Percentiles rank a stretch among this genome's conserved stretches.
These are phyloP conservation scores for Extremus antarcticus DNA, from an alignment of 495 filamentous ascomycete genomes.

Conservation along the genomic window DNA sequence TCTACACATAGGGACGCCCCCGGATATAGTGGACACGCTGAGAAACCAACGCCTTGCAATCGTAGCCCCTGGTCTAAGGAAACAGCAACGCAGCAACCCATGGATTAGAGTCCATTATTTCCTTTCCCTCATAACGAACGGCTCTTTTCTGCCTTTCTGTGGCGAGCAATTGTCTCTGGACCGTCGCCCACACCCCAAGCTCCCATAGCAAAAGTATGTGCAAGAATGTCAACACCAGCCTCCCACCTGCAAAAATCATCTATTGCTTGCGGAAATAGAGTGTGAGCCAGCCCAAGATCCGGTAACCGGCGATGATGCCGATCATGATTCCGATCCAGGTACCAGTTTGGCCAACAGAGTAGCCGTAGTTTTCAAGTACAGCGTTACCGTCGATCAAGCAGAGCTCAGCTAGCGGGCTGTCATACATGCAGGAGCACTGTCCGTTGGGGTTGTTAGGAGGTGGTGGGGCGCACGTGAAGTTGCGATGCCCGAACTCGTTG, in stretches of 20 bases:
- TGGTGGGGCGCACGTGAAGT: slow-evolving; percentile 48
- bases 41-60: no score
- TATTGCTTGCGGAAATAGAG: slow-evolving; percentile 22
- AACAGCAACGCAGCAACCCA: no score
- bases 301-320: slow-evolving; percentile 60
- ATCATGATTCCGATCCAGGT: slow-evolving; percentile 68
- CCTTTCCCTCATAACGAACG: not conserved
- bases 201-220: not conserved
- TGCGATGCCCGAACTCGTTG: slow-evolving; percentile 59
- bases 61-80: no score
- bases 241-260: not conserved
- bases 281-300: slow-evolving; percentile 47
- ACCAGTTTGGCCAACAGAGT: slow-evolving; percentile 48
- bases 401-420: slow-evolving; percentile 46
- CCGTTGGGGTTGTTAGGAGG: slow-evolving; percentile 14
- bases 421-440: slow-evolving; percentile 59
- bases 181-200: no score
- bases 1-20: no score
- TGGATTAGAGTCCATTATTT: no score
- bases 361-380: slow-evolving; percentile 58
- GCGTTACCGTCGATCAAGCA: slow-evolving; percentile 58
- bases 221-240: not conserved
- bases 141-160: no score
- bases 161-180: not conserved
- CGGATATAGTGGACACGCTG: no score